phyloP scores from a whole-genome alignment of 495 filamentous ascomycete genomes.

The Aspergillus kassunensis region DNA sequence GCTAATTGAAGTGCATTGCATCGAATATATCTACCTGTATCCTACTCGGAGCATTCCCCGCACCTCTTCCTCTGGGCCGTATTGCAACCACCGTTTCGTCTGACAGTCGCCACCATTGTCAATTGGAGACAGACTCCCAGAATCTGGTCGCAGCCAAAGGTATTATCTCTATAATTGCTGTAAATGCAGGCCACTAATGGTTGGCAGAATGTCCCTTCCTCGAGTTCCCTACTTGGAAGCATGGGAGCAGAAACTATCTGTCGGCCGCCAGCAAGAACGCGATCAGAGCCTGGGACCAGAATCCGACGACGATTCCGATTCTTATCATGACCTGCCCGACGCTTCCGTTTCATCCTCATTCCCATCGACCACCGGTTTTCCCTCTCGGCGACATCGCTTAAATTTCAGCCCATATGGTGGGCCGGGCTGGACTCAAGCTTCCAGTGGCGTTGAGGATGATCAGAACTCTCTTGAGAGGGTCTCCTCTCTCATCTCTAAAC shows the following conservation, averaged over 20 bases:
- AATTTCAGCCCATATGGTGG: slow-evolving; percentile 47
- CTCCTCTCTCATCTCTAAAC: slow-evolving; percentile 24
- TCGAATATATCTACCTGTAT: too few species aligned
- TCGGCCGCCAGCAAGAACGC: slow-evolving; percentile 20
- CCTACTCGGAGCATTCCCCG: neutral
- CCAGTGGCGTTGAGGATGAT: slow-evolving; percentile 29
- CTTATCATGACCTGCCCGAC: slow-evolving; percentile 34
- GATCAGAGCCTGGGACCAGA: slow-evolving; percentile 15
- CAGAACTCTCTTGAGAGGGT: slow-evolving; percentile 21
- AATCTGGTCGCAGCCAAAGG: neutral
- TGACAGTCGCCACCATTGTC: neutral
- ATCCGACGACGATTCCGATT: slow-evolving; percentile 30
- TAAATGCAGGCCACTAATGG: neutral
- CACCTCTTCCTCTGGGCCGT: neutral
- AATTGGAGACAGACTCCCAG: neutral
- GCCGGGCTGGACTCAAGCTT: slow-evolving; percentile 34
- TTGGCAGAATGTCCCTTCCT: slow-evolving; percentile 20
- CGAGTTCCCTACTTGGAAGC: slow-evolving; percentile 35
- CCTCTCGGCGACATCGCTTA: slow-evolving; percentile 25
- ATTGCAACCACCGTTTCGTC: neutral
- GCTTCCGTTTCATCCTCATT: slow-evolving; percentile 39
- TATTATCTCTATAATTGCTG: neutral
- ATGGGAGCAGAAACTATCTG: slow-evolving; percentile 40
- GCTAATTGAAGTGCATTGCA: too few species aligned
- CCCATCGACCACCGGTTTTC: slow-evolving; percentile 32